These are phyloP conservation scores for Ogataea corticis DNA, from an alignment of 805 yeast species.

Conservation along the genomic window DNA sequence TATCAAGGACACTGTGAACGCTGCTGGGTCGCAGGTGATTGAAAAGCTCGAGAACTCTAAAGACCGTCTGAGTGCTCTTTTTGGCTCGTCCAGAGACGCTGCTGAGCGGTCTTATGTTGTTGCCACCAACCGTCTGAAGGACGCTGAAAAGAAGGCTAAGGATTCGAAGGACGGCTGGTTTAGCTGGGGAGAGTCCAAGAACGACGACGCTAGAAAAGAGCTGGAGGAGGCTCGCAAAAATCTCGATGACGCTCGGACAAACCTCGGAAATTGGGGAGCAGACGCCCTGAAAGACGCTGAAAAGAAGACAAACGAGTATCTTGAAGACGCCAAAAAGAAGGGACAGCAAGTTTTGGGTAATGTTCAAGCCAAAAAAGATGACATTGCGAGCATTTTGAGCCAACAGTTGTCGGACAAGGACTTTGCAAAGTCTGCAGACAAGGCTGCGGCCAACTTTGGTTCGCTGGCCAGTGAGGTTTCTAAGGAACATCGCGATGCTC, in stretches of 20 bases:
- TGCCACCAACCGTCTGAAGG: conserved; percentile 30
- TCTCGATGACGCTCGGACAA: conserved; percentile 35
- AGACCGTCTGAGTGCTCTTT: conserved; percentile 15
- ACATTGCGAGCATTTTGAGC: conserved; percentile 21
- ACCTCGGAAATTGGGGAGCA: conserved; percentile 25
- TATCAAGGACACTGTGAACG: conserved; percentile 13
- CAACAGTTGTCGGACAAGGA: conserved; percentile 27
- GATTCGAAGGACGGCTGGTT: conserved; percentile 38
- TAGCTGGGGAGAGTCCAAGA: conserved; percentile 39
- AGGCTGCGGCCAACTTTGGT: conserved; percentile 48
- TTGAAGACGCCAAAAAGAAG: conserved; percentile 12
- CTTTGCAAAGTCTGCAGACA: conserved; percentile 36
- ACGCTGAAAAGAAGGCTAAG: conserved; percentile 35
- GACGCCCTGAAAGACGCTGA: conserved; percentile 24
- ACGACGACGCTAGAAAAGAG: conserved; percentile 36
- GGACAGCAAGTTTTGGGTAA: conserved; percentile 15
- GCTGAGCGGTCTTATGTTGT: conserved; percentile 29
- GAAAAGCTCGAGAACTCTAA: conserved; percentile 16
- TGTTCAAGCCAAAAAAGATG: conserved; percentile 18
- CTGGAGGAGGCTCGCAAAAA: conserved; percentile 37
- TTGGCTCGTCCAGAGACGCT: conserved; percentile 23
- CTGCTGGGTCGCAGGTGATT: conserved; percentile 17
- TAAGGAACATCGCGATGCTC: conserved; percentile 39
- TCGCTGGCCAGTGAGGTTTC: conserved; percentile 45
- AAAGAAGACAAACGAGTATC: conserved; percentile 10